Percentiles rank a stretch among this genome's conserved stretches.
Conservation (phyloP, 2,329 filamentous ascomycete genomes). For the Didymellaceae sp. region DNA sequence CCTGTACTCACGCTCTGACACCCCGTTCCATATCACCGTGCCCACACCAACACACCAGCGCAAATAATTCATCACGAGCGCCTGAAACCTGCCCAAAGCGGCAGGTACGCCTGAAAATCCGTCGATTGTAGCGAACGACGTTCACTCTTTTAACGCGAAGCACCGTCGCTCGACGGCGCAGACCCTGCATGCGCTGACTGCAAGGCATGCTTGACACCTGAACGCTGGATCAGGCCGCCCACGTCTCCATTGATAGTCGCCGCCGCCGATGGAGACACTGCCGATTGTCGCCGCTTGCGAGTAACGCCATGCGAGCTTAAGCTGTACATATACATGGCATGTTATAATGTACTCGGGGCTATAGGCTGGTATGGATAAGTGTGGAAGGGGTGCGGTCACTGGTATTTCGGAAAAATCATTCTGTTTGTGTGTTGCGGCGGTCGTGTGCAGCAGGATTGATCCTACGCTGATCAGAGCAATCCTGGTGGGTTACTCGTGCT, state of each 20-base stretch:
- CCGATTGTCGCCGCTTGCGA: neutral
- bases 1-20: too few relatives aligned
- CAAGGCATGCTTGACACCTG: conserved; percentile 4
- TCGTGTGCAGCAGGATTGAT: neutral
- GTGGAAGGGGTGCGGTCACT: neutral
- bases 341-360: too few relatives aligned
- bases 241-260: neutral
- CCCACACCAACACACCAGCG: neutral
- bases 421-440: neutral
- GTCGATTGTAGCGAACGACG: conserved; percentile 18
- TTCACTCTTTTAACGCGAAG: conserved; percentile 8
- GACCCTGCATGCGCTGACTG: conserved; percentile 8
- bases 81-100: conserved; percentile 10
- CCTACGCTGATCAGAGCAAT: conserved; percentile 11
- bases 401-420: conserved; percentile 6
- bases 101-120: conserved; percentile 3
- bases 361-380: neutral
- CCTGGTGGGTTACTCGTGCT: neutral
- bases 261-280: neutral
- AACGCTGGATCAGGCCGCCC: neutral
- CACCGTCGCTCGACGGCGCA: conserved; percentile 4
- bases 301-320: too few relatives aligned
- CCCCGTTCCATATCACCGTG: conserved; percentile 4
- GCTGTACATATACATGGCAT: too few relatives aligned
- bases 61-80: conserved; percentile 1